Conservation (phyloP, 148 eudicot genomes). For the Rhododendron griersonianum region DNA sequence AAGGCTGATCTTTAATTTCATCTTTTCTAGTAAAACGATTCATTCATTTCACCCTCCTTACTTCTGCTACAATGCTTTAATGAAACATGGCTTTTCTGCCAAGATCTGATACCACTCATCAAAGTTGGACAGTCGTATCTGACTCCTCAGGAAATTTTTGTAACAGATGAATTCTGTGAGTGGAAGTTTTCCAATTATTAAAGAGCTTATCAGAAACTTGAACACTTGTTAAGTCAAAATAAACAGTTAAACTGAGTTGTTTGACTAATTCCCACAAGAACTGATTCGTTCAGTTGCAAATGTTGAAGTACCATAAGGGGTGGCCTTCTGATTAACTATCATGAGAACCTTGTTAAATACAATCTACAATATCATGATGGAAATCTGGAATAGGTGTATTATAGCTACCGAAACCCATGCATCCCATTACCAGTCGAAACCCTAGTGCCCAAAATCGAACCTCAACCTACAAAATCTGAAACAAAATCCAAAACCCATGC, state of each 20-base stretch:
- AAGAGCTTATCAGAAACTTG: not conserved
- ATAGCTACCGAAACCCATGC: not conserved
- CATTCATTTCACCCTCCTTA: not conserved
- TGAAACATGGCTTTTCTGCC: not conserved
- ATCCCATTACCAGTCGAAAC: too few relatives aligned
- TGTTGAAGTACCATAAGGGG: too few relatives aligned
- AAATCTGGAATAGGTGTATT: not conserved
- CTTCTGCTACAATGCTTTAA: not conserved
- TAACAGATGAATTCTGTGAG: not conserved
- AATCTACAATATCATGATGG: not conserved
- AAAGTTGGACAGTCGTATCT: not conserved
- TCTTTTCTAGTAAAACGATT: not conserved
- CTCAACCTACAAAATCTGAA: too few relatives aligned
- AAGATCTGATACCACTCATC: not conserved
- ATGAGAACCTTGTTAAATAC: too few relatives aligned
- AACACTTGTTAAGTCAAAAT: not conserved
- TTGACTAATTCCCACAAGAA: too few relatives aligned
- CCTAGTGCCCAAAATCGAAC: too few relatives aligned
- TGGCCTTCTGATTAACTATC: too few relatives aligned
- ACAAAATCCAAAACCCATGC: too few relatives aligned
- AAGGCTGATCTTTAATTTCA: not conserved
- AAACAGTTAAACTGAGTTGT: too few relatives aligned
- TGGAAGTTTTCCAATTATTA: not conserved
- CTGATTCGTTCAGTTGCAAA: too few relatives aligned
- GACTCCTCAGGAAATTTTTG: not conserved